A percentile compares a stretch with the other conserved stretches of the same genome.
These are phyloP conservation scores for Neoboletus magnificus DNA, from an alignment of 768 basidiomycete genomes.

Conservation along the genomic window DNA sequence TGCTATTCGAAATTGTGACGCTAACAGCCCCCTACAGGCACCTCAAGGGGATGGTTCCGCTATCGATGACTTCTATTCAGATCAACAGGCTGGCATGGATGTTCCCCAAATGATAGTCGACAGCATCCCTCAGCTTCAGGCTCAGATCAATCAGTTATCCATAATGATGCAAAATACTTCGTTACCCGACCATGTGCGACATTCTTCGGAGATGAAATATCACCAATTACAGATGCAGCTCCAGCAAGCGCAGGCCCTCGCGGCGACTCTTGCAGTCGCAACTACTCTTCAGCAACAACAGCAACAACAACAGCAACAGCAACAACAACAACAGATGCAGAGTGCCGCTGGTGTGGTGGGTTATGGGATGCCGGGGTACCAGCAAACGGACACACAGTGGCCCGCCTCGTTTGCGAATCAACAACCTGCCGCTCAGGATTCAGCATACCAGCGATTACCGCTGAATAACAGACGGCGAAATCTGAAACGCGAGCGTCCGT, in stretches of 20 bases:
- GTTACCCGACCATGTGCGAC: conserved; percentile 67
- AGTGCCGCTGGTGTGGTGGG: conserved; percentile 31
- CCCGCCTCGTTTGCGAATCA: conserved; percentile 57
- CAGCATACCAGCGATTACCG: conserved; percentile 83
- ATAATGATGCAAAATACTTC: conserved; percentile 77
- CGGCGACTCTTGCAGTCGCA: conserved; percentile 59
- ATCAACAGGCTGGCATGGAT: conserved; percentile 70
- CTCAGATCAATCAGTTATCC: conserved; percentile 77
- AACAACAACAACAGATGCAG: conserved; percentile 39
- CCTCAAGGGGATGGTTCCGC: conserved; percentile 27
- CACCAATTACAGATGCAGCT: conserved; percentile 78
- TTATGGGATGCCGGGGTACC: conserved; percentile 44
- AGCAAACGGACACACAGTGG: conserved; percentile 37
- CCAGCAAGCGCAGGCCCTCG: conserved; percentile 72
- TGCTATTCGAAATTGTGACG: background rate
- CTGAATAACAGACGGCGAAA: conserved; percentile 77
- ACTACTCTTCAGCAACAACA: conserved; percentile 55
- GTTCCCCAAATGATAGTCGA: conserved; percentile 70
- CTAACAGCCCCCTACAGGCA: conserved; percentile 15
- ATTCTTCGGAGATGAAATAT: conserved; percentile 79
- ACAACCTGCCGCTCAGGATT: conserved; percentile 67
- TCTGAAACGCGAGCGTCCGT: conserved; percentile 77
- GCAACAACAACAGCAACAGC: conserved; percentile 41
- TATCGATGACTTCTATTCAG: conserved; percentile 68
- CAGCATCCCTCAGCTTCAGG: conserved; percentile 78